Conservation (phyloP, 1,139 yeast species). For the Protomyces inouyei region DNA sequence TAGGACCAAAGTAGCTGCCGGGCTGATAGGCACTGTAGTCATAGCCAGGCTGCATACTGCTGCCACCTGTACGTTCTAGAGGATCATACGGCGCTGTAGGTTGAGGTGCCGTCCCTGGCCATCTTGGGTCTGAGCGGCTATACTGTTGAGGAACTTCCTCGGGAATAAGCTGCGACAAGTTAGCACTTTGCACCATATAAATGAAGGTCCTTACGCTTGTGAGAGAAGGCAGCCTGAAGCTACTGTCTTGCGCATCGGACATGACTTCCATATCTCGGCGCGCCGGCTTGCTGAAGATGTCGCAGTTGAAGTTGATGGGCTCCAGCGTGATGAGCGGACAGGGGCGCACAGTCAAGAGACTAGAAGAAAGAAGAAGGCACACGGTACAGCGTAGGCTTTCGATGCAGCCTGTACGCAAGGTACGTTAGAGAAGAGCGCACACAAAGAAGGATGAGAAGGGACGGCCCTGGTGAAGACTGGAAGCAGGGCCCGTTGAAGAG, state of each 20-base stretch:
- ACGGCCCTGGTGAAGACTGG: no score
- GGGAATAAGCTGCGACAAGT: not conserved
- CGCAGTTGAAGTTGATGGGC: not conserved
- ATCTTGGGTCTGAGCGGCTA: not conserved
- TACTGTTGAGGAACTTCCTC: not conserved
- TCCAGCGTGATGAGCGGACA: not conserved
- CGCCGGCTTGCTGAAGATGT: not conserved
- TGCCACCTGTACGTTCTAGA: not conserved
- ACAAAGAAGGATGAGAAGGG: no score
- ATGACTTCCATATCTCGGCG: not conserved
- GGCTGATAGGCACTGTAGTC: not conserved
- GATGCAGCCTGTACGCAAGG: no score
- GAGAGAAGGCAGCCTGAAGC: not conserved
- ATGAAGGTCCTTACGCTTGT: not conserved
- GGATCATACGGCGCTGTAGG: not conserved
- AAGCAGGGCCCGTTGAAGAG: no score
- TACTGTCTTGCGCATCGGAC: not conserved
- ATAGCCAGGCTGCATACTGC: not conserved
- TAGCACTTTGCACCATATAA: not conserved
- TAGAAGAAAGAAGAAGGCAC: no score
- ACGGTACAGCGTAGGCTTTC: no score
- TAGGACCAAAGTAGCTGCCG: not conserved
- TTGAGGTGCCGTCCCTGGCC: not conserved
- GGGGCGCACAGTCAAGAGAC: no score
- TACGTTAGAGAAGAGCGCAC: no score